These are phyloP conservation scores for Trichoderma erinaceum DNA, from an alignment of 495 filamentous ascomycete genomes.

Conservation along the genomic window DNA sequence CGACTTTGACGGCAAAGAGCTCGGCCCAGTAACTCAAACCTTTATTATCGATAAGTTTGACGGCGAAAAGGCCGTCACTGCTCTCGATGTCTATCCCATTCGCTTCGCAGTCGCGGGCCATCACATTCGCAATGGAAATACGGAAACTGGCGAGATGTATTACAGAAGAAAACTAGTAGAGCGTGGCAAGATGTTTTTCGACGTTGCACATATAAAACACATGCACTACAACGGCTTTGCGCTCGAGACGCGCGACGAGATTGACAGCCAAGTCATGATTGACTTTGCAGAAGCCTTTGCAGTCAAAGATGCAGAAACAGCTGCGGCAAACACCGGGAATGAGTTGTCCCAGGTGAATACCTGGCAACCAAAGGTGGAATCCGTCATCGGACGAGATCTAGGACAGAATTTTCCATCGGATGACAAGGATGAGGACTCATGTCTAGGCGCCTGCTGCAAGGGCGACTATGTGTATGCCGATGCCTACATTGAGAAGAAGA, in stretches of 20 bases:
- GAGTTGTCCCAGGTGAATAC: background rate
- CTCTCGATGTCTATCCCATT: slow-evolving; percentile 26
- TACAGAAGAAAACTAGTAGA: slow-evolving; percentile 20
- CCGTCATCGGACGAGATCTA: background rate
- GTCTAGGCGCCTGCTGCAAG: background rate
- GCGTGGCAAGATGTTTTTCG: slow-evolving; percentile 29
- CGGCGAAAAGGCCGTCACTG: slow-evolving; percentile 29
- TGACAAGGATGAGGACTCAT: background rate
- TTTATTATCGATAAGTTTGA: slow-evolving; percentile 31
- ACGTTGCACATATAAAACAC: slow-evolving; percentile 26
- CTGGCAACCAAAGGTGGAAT: slow-evolving; percentile 18
- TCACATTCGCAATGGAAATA: background rate
- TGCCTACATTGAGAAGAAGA: slow-evolving; percentile 24
- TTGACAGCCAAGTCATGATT: slow-evolving; percentile 35
- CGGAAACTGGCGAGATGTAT: background rate
- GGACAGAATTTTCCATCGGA: background rate
- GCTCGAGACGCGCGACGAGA: slow-evolving; percentile 27
- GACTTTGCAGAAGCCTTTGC: slow-evolving; percentile 33
- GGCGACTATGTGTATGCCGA: slow-evolving; percentile 17
- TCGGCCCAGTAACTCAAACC: slow-evolving; percentile 31
- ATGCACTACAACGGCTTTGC: slow-evolving; percentile 33
- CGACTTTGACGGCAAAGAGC: slow-evolving; percentile 36
- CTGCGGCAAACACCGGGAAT: slow-evolving; percentile 21
- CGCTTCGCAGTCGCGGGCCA: slow-evolving; percentile 8
- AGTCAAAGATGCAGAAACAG: slow-evolving; percentile 6